These are phyloP conservation scores for Bodo saltans DNA, from an alignment of 78 protist species.

Conservation along the genomic window DNA sequence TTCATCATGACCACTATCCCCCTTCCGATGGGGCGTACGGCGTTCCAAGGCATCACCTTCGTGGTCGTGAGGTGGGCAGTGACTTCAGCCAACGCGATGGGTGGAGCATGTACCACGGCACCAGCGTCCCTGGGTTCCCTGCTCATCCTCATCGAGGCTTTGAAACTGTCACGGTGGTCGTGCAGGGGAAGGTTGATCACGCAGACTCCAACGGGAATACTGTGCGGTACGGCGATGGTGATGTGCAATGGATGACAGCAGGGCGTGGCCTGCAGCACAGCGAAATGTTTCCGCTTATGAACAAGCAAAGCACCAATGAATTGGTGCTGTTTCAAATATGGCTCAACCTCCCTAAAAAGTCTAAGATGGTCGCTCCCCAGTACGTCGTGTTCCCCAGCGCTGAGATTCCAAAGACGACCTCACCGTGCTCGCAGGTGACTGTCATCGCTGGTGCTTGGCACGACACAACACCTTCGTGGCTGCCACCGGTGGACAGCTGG, in stretches of 20 bases:
- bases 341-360: conserved; percentile 21
- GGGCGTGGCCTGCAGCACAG: conserved; percentile 36
- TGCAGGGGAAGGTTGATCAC: conserved; percentile 32
- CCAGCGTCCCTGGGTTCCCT: conserved; percentile 27
- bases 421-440: not conserved
- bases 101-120: conserved; percentile 26
- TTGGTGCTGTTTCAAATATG: conserved; percentile 37
- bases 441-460: not conserved
- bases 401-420: not conserved
- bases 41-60: not conserved
- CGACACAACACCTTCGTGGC: not conserved
- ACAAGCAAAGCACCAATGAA: not conserved
- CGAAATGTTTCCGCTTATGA: conserved; percentile 34
- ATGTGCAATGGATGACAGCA: conserved; percentile 50
- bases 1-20: conserved; percentile 14
- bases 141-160: conserved; percentile 43
- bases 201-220: not conserved
- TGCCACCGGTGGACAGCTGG: conserved; percentile 21
- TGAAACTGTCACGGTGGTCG: conserved; percentile 29
- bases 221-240: conserved; percentile 32
- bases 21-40: not conserved
- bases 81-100: not conserved
- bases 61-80: not conserved
- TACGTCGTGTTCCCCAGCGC: conserved; percentile 11
- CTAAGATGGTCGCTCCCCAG: conserved; percentile 19